phyloP scores from a whole-genome alignment of 2,329 filamentous ascomycete species.

The Pseudogymnoascus sp. region DNA sequence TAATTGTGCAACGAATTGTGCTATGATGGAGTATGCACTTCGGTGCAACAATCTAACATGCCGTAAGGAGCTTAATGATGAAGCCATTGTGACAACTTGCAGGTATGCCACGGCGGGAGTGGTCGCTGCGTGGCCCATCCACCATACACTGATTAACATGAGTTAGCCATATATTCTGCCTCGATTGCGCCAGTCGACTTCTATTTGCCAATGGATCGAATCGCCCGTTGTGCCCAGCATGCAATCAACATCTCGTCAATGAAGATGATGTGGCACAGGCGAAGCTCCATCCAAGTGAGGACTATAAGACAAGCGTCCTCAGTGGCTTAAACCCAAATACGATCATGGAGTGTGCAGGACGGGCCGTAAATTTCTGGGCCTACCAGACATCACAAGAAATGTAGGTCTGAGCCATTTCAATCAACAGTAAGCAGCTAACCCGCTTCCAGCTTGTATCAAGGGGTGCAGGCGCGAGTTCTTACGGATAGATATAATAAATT shows the following conservation, averaged over 20 bases:
- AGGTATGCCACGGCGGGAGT: conserved; percentile 46
- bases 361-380: conserved; percentile 75
- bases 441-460: conserved; percentile 61
- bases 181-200: conserved; percentile 59
- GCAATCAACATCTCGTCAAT: conserved; percentile 58
- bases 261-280: conserved; percentile 69
- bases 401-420: conserved; percentile 37
- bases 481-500: conserved; percentile 63
- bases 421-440: not conserved
- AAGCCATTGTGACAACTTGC: conserved; percentile 83
- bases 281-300: conserved; percentile 70
- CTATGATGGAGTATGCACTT: conserved; percentile 63
- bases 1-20: not conserved
- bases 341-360: conserved; percentile 80
- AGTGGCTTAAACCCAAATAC: conserved; percentile 73
- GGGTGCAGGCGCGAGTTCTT: conserved; percentile 63
- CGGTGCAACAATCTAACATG: conserved; percentile 79
- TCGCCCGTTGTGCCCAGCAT: conserved; percentile 65
- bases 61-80: conserved; percentile 57
- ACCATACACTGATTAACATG: conserved; percentile 2
- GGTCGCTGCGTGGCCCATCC: not conserved
- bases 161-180: conserved; percentile 75
- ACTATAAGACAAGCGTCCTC: conserved; percentile 81
- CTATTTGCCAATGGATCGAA: conserved; percentile 45
- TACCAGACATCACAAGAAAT: conserved; percentile 83